Evolutionary conservation across 1,139 yeast species (phyloP), one percentile per base, ranked within the genome.

Genomic region (Hemisphaericaspora xylanilytica): DNA sequence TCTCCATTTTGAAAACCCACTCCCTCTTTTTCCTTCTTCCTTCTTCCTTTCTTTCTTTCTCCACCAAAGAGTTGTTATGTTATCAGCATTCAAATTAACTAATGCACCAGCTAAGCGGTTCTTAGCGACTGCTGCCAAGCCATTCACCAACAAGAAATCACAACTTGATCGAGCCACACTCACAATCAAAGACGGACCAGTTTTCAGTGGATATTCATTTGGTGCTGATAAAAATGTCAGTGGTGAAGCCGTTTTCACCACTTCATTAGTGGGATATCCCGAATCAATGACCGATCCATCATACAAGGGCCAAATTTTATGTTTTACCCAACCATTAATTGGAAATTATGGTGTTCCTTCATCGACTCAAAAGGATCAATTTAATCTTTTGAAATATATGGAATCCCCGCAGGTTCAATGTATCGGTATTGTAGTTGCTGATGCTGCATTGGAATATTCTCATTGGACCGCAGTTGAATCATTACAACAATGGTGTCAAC

Each of bases 381-480:
- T 68, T 67, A 85, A 87, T 54, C 72, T 92, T 53, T 76, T 90
- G 59, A 88, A 86, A 63, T 86, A 87, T 65, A 84, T 92, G 69
- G 98, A 92, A 68, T 81, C 92, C 41, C 95, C 97, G 11, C 78
- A 78, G 50, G 82, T 87, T 44, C 97, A 92, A 66, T 90, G 97
- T 66, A 83, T 85, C 49, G 98, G 97, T 53, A 88, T 92, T 44
- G 96, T 92, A 36, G 98, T 92, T 34, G 88, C 96, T 30, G 97
- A 92, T 58, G 96, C 81, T 43, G 97, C 98, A 21, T 78, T 90
- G 73, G 80, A 88, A 61, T 88, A 92, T 66, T 87, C 96, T 16
- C 98, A 92, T 64, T 92, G 98, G 98, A 90, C 97, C 31, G 98
- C 98, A 4, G 96, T 92, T 31, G 97, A 92, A 69, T 85, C 95